Conservation (phyloP, 176 grass and related monocot genomes). For the Poa pratensis region DNA sequence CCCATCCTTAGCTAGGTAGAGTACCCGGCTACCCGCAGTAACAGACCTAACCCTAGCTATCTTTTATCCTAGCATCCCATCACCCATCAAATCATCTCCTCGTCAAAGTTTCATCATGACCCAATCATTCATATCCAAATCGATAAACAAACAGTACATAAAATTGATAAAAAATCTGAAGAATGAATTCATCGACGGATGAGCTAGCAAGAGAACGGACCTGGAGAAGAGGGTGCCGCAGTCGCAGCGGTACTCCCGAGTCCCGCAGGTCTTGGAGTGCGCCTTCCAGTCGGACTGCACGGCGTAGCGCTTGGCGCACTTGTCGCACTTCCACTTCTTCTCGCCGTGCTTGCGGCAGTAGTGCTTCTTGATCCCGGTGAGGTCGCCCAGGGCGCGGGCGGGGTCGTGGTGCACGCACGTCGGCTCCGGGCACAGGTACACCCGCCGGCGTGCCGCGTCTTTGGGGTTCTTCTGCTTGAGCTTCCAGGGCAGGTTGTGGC, state of each 20-base stretch:
- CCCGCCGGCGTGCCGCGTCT: constrained; percentile 61
- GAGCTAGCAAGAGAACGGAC: neutral
- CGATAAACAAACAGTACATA: neutral
- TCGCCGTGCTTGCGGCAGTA: constrained; percentile 99
- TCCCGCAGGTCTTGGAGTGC: constrained; percentile 98
- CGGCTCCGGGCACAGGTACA: constrained; percentile 97
- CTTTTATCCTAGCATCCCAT: constrained; percentile 4
- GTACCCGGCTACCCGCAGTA: neutral
- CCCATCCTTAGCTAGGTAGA: neutral
- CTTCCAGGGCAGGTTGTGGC: constrained; percentile 98
- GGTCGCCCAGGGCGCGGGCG: constrained; percentile 83
- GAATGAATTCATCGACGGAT: neutral
- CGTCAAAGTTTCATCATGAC: constrained; percentile 57
- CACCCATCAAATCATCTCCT: neutral
- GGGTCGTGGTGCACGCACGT: constrained; percentile 97
- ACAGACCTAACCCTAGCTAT: constrained; percentile 58
- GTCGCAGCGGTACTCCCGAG: constrained; percentile 97
- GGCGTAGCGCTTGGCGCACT: constrained; percentile 98
- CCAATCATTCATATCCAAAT: constrained; percentile 39
- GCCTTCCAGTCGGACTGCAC: constrained; percentile 99
- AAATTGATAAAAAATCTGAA: neutral
- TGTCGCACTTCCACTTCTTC: constrained; percentile 99
- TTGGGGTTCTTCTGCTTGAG: constrained; percentile 98
- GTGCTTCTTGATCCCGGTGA: constrained; percentile 99
- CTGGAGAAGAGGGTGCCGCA: constrained; percentile 99